Percentiles rank a stretch among this genome's conserved stretches.
phyloP scores from a whole-genome alignment of 371 early-diverging fungal genomes.

The Mortierella sp. region DNA sequence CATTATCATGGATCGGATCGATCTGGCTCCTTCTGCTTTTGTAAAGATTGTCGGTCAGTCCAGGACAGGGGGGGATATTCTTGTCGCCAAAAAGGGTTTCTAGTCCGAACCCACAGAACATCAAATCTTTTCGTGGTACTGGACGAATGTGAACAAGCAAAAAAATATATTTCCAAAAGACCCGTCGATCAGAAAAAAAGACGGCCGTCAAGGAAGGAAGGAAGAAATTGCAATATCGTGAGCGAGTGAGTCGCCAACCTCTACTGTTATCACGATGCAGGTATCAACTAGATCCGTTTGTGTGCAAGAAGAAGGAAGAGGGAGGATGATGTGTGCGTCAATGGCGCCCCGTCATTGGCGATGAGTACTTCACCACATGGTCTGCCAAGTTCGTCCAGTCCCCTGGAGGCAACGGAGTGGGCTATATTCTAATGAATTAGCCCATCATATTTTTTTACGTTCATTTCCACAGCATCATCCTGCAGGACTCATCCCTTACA shows the following conservation, averaged over 20 bases:
- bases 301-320: neutral
- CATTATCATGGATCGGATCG: neutral
- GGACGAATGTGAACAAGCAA: neutral
- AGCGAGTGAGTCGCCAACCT: neutral
- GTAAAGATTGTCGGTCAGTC: neutral
- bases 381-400: too few relatives aligned
- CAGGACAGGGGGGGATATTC: neutral
- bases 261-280: neutral
- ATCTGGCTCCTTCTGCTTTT: neutral
- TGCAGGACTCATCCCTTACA: neutral
- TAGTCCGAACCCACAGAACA: neutral
- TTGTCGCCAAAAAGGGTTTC: neutral
- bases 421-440: neutral
- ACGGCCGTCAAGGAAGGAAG: neutral
- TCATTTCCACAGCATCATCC: neutral
- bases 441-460: neutral
- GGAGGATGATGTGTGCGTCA: neutral
- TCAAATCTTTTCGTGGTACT: neutral
- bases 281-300: neutral
- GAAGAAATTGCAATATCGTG: neutral
- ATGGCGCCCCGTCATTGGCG: slow-evolving; percentile 1
- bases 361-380: neutral
- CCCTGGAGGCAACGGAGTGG: neutral
- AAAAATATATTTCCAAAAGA: neutral
- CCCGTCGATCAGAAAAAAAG: neutral